These are phyloP conservation scores for Calophaca sinica DNA, from an alignment of 306 rosid species.

Conservation along the genomic window DNA sequence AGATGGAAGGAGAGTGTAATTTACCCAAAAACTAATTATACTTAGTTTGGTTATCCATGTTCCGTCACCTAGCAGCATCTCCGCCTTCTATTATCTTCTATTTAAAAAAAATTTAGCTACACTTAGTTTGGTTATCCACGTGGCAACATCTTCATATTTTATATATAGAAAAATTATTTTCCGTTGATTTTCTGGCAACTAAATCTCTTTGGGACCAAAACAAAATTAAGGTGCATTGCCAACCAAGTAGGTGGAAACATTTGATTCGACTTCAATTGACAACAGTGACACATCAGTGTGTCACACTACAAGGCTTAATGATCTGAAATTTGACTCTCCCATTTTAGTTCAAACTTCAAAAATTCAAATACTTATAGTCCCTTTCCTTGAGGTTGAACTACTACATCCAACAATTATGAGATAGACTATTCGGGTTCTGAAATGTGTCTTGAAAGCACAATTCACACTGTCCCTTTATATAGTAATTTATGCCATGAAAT, in stretches of 20 bases:
- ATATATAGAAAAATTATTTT: too few relatives aligned
- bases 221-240: constrained; percentile 24
- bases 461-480: constrained; percentile 32
- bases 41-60: too few relatives aligned
- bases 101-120: too few relatives aligned
- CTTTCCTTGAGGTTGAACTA: constrained; percentile 55
- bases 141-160: too few relatives aligned
- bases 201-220: not conserved
- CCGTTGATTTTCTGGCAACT: too few relatives aligned
- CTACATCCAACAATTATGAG: constrained; percentile 55
- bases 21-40: too few relatives aligned
- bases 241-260: constrained; percentile 45
- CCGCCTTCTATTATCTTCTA: too few relatives aligned
- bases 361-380: constrained; percentile 45
- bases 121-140: too few relatives aligned
- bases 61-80: too few relatives aligned
- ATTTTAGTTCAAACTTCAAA: constrained; percentile 41
- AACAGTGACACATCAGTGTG: constrained; percentile 63
- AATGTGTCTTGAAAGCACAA: constrained; percentile 41
- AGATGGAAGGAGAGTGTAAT: too few relatives aligned
- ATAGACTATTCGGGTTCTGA: constrained; percentile 42
- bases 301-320: constrained; percentile 51
- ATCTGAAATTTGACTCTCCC: constrained; percentile 50
- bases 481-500: constrained; percentile 46
- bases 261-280: constrained; percentile 54